A percentile compares a stretch with the other conserved stretches of the same genome.
Evolutionary conservation across 1,284 basidiomycete species (phyloP).

Genomic region (Mycena citricolor): DNA sequence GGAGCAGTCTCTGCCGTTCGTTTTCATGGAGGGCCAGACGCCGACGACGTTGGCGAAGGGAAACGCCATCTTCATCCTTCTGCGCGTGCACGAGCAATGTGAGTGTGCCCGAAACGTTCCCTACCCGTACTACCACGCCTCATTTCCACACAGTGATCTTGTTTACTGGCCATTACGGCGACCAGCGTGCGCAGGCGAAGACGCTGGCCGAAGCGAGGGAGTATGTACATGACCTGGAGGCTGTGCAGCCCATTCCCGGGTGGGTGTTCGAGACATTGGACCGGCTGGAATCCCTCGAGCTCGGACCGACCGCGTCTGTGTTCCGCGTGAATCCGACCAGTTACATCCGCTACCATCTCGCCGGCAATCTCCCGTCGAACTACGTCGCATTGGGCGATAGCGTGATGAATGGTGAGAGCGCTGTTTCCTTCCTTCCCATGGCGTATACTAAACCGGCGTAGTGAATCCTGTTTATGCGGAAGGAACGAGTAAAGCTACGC

Average conservation of each 20-base stretch:
- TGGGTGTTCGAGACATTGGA: conserved; percentile 24
- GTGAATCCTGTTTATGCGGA: conserved; percentile 4
- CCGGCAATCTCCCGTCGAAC: conserved; percentile 24
- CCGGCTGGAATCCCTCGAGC: conserved; percentile 24
- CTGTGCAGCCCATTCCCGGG: conserved; percentile 20
- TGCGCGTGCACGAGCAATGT: neutral
- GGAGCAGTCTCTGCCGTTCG: conserved; percentile 6
- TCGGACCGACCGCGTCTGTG: conserved; percentile 13
- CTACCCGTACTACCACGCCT: conserved; percentile 1
- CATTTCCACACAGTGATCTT: conserved; percentile 13
- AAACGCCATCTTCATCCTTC: neutral
- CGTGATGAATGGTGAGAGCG: conserved; percentile 20
- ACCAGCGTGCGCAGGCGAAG: conserved; percentile 9
- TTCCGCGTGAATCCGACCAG: conserved; percentile 12
- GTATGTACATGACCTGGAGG: conserved; percentile 10
- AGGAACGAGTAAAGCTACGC: conserved; percentile 4
- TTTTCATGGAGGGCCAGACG: conserved; percentile 13
- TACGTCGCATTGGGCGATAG: conserved; percentile 28
- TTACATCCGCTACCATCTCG: conserved; percentile 24
- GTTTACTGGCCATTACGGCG: conserved; percentile 24
- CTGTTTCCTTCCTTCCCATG: neutral
- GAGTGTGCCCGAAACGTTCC: neutral
- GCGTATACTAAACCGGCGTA: no score
- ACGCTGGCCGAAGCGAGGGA: conserved; percentile 22
- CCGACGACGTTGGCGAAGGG: conserved; percentile 2